These are phyloP conservation scores for Mytilinidion resinicola DNA, from an alignment of 495 filamentous ascomycete genomes.

Conservation along the genomic window DNA sequence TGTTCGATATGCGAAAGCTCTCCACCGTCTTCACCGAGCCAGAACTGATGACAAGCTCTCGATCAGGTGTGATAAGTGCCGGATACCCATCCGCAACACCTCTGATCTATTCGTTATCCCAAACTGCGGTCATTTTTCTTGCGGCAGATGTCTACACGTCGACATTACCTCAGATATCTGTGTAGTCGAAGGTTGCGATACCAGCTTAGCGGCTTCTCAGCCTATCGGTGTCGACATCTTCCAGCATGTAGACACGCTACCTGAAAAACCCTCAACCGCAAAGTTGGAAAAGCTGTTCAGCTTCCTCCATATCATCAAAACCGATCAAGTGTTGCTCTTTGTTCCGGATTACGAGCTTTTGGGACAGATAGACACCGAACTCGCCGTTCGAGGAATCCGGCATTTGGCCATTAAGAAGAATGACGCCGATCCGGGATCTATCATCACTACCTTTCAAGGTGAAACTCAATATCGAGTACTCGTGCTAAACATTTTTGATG, in stretches of 20 bases:
- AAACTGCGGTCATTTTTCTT: constrained; percentile 36
- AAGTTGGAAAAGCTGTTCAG: no score
- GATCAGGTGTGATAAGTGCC: no score
- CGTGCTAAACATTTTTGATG: constrained; percentile 58
- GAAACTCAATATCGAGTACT: constrained; percentile 54
- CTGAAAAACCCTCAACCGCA: no score
- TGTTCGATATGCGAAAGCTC: no score
- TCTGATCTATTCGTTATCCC: constrained; percentile 24
- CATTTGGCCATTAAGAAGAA: constrained; percentile 32
- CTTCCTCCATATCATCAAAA: no score
- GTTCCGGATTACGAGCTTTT: constrained; percentile 30
- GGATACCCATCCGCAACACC: not conserved
- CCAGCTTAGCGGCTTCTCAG: constrained; percentile 8
- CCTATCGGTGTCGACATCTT: constrained; percentile 20
- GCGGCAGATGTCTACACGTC: constrained; percentile 24
- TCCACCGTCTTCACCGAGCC: no score
- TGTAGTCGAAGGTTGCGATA: constrained; percentile 18
- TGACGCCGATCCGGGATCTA: constrained; percentile 28
- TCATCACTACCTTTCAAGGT: no score
- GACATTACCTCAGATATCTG: constrained; percentile 9
- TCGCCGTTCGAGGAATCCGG: constrained; percentile 33
- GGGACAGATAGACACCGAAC: constrained; percentile 31
- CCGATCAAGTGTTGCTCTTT: constrained; percentile 40
- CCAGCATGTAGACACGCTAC: no score
- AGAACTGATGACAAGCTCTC: no score